Evolutionary conservation across 2,329 filamentous ascomycete species (phyloP), one percentile per base, ranked within the genome.

Genomic region (Aspergillus novoparasiticus): DNA sequence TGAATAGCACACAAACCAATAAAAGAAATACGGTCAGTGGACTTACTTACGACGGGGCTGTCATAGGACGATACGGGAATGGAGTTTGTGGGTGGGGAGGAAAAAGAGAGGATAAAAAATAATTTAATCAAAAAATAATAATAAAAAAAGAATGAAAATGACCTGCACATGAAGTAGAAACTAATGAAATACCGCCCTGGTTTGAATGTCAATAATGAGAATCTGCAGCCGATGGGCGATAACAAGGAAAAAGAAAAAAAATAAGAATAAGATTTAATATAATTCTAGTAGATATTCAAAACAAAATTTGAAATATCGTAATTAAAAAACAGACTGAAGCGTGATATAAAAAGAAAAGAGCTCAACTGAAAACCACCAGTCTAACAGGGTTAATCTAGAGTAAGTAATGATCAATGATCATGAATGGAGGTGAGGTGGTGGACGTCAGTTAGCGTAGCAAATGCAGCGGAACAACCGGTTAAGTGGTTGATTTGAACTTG

Each of bases 391-490:
- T 30, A 53, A 11, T 21, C 10, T 21, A 53, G 30, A 16, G 34
- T 14, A 36, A 36, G 45, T 26, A 26, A 50, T 30, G 23, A 48
- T 48, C 21, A 26, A 28, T 48, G 45, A 48, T 23, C 23, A 50
- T 19, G n/a, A 50, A 50, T 36, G 30, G 12, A 54, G 32, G 30
- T 53, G 50, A 53, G 23, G 21, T 50, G n/a, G 51, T 54, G 51
- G 30, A 54, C 28, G 51, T 54, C 51, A 54, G 51, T 54, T 54
- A 54, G 51, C 32, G 56, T 30, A 58, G 54, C 48, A 63, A 48
- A 48, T 63, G 61, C 61, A 63, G 62, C 58, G 62, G 62, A 61
- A 58, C 34, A 57, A 59, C 57, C 61, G 61, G 61, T 63, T 63
- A 34, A 51, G 30, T 50, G 43, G 41, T 48, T 12, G 50, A 48